Evolutionary conservation across 495 filamentous ascomycete species (phyloP).

Genomic region (Podospora australis): DNA sequence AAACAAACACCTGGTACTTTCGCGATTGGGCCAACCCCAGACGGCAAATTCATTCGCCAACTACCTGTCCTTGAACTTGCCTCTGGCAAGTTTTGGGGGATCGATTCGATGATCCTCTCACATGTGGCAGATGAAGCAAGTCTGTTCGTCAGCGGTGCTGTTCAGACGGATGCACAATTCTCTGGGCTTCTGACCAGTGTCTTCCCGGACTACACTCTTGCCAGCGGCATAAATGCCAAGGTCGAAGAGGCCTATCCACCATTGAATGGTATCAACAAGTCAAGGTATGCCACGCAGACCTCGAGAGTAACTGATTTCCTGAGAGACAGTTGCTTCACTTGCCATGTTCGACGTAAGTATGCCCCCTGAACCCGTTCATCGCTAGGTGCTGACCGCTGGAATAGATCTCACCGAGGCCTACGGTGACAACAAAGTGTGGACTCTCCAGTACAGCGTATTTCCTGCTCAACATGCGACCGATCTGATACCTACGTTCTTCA

Average conservation of each 20-base stretch:
- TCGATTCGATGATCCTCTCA: conserved; percentile 35
- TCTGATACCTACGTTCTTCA: conserved; percentile 32
- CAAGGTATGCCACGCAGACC: conserved; percentile 25
- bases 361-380: not conserved
- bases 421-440: conserved; percentile 22
- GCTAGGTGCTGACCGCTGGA: not conserved
- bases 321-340: conserved; percentile 32
- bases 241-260: conserved; percentile 33
- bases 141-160: conserved; percentile 35
- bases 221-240: conserved; percentile 24
- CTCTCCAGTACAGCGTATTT: conserved; percentile 33
- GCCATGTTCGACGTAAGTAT: conserved; percentile 31
- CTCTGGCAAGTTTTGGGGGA: conserved; percentile 38
- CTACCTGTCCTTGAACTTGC: conserved; percentile 38
- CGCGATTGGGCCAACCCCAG: conserved; percentile 39
- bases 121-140: conserved; percentile 37
- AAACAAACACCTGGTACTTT: conserved; percentile 33
- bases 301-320: conserved; percentile 29
- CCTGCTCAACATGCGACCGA: conserved; percentile 30
- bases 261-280: conserved; percentile 12
- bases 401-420: conserved; percentile 31
- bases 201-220: conserved; percentile 32
- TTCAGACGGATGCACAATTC: conserved; percentile 48
- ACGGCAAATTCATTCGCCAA: conserved; percentile 40
- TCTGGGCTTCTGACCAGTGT: conserved; percentile 39